These are phyloP conservation scores for Chenopodium berlandieri DNA, from an alignment of 148 eudicot genomes.

Conservation along the genomic window DNA sequence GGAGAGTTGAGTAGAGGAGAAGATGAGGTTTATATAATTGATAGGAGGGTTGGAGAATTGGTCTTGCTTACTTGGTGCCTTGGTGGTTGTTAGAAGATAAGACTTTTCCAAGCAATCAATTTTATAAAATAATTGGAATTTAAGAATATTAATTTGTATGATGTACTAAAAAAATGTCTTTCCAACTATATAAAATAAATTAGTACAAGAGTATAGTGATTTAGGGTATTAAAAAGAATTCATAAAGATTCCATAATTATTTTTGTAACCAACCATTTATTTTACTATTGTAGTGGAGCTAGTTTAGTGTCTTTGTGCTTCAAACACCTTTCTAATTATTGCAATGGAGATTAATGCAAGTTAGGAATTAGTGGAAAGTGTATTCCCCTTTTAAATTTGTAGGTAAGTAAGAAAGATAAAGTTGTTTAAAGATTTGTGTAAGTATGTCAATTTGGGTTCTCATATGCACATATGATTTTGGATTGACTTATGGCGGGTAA, in stretches of 20 bases:
- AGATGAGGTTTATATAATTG: slow-evolving; percentile 28
- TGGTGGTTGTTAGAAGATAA: slow-evolving; percentile 30
- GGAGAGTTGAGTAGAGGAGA: slow-evolving; percentile 18
- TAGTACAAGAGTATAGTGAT: not conserved
- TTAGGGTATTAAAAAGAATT: not conserved
- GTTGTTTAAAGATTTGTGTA: no score
- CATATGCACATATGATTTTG: no score
- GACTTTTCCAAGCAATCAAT: slow-evolving; percentile 12
- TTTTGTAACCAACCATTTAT: not conserved
- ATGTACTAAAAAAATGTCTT: not conserved
- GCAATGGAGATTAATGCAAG: no score
- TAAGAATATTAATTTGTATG: not conserved
- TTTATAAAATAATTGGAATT: no score
- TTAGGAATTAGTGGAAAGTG: no score
- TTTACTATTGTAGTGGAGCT: not conserved
- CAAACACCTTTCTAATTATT: no score
- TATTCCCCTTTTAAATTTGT: no score
- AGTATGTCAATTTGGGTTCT: no score
- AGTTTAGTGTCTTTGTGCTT: not conserved
- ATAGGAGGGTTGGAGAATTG: slow-evolving; percentile 12
- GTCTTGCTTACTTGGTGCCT: slow-evolving; percentile 8
- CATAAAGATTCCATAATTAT: not conserved
- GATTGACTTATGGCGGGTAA: no score
- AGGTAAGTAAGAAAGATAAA: no score
- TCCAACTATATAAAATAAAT: not conserved